Evolutionary conservation across 2,329 filamentous ascomycete genomes (phyloP), one percentile per base, ranked within the genome.

Genomic region (Parastagonospora avenae): DNA sequence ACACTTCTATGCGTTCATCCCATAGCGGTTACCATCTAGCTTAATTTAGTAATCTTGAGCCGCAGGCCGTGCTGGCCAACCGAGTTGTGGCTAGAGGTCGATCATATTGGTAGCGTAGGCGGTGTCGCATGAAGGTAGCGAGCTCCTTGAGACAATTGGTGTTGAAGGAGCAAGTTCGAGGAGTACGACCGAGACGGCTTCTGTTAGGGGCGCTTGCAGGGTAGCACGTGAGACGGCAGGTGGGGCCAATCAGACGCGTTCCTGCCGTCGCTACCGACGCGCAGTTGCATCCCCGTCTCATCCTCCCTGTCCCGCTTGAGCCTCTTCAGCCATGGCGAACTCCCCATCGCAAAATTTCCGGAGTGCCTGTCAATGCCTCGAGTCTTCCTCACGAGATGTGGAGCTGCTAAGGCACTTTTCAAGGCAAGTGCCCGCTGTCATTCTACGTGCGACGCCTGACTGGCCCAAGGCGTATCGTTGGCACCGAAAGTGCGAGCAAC

Each of bases 61-160:
- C 57, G 52, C 58, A 61, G 56, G 32, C 46, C 55, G 57, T 54
- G 50, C 41, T 47, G 45, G 59, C 60, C 63, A 66, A 67, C 54
- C 63, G 62, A 60, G 54, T 59, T 59, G 54, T 61, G 52, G 56
- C 50, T 51, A 44, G 46, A 43, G 48, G 50, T 36, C 41, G 57
- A 50, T 37, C 32, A 28, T 35, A 51, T 48, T 47, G 46, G 42
- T 28, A 45, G 50, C 42, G 61, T 55, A 33, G 35, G 33, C 50
- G 50, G 52, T 48, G 37, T 42, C 45, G 67, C 66, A 71, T 70
- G 60, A 70, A 53, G 48, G 55, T 57, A 48, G 41, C 31, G 49
- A 48, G 46, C 67, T 57, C 68, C 68, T 71, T 73, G 68, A 73
- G 63, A 73, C 70, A 63, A 70, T 69, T 73, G 67, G 68, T 69